Conservation (phyloP, 1,284 basidiomycete genomes). For the Neolentinus lepideus region DNA sequence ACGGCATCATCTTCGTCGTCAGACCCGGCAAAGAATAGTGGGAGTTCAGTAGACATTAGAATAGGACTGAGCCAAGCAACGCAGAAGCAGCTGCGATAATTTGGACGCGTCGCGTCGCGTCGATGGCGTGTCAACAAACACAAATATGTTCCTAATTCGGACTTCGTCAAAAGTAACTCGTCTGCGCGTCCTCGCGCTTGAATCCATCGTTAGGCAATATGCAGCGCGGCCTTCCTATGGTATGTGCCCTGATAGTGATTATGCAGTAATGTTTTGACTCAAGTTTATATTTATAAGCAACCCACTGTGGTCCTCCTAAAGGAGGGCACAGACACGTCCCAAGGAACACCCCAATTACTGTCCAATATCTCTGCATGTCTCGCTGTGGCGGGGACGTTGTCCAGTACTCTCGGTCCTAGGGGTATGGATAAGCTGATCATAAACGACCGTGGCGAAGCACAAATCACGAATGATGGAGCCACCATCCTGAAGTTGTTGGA, state of each 20-base stretch:
- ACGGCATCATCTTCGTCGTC: conserved; percentile 22
- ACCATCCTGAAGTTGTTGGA: conserved; percentile 97
- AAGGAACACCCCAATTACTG: conserved; percentile 90
- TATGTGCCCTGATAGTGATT: conserved; percentile 18
- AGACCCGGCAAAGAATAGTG: conserved; percentile 29
- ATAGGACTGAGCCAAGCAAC: conserved; percentile 8
- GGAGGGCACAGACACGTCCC: conserved; percentile 95
- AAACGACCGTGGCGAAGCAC: conserved; percentile 86
- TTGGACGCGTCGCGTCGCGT: conserved; percentile 5
- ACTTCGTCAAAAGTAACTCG: neutral
- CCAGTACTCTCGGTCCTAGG: conserved; percentile 94
- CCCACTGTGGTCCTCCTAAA: conserved; percentile 89
- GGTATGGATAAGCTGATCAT: conserved; percentile 99
- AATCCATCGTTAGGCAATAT: conserved; percentile 34
- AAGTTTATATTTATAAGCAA: conserved; percentile 53
- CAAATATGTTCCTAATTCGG: neutral
- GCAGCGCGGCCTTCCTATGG: conserved; percentile 72
- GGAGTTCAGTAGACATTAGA: conserved; percentile 21
- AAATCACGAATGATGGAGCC: conserved; percentile 98
- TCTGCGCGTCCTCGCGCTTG: neutral
- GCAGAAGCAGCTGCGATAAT: conserved; percentile 7
- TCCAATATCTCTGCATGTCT: conserved; percentile 97
- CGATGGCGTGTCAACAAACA: neutral
- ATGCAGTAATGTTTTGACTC: neutral
- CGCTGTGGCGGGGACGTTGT: conserved; percentile 83